A percentile compares a stretch with the other conserved stretches of the same genome.
phyloP scores from a whole-genome alignment of 179 eudicot genomes.

The Heliamphora pulchella region DNA sequence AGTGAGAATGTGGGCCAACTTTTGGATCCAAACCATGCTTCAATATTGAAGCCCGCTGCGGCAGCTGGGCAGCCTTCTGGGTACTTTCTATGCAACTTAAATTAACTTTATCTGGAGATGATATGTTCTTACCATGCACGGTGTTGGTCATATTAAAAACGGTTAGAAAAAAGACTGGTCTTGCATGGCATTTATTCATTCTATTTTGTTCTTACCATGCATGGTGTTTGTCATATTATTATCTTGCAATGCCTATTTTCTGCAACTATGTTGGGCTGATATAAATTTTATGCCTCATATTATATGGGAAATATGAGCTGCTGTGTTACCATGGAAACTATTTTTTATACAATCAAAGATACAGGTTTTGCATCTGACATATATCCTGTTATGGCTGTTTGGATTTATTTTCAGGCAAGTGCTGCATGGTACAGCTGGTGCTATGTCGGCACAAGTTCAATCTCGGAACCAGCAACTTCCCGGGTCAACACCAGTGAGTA shows the following conservation, averaged over 20 bases:
- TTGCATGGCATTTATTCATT: slow-evolving; percentile 4
- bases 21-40: slow-evolving; percentile 74
- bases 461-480: slow-evolving; percentile 79
- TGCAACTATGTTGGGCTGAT: background rate
- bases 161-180: background rate
- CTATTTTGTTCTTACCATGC: background rate
- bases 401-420: slow-evolving; percentile 56
- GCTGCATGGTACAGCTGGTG: slow-evolving; percentile 82
- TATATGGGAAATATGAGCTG: background rate
- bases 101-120: background rate
- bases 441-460: slow-evolving; percentile 76
- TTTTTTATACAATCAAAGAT: slow-evolving; percentile 12
- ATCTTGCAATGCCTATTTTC: background rate
- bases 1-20: slow-evolving; percentile 78
- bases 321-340: slow-evolving; percentile 1
- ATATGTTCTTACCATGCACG: background rate
- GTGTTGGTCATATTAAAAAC: background rate
- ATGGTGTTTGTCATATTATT: background rate
- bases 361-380: slow-evolving; percentile 9
- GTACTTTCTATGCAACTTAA: slow-evolving; percentile 27
- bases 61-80: slow-evolving; percentile 76
- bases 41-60: slow-evolving; percentile 62
- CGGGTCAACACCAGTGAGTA: slow-evolving; percentile 62
- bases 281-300: background rate
- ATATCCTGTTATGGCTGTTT: background rate